Conservation (phyloP, 306 rosid genomes). For the Coriaria nepalensis region DNA sequence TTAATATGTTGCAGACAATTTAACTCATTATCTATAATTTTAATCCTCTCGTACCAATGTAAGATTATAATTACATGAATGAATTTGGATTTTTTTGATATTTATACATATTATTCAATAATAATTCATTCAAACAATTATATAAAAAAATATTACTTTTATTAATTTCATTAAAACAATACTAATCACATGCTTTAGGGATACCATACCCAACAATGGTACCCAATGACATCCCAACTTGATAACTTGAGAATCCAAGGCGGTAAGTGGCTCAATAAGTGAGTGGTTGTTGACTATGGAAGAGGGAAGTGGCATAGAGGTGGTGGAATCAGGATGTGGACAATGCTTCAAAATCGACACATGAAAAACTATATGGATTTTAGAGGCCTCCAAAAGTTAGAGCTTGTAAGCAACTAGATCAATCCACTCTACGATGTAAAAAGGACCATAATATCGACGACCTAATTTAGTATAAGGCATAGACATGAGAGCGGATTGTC, state of each 20-base stretch:
- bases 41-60: too few relatives aligned
- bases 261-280: not conserved
- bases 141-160: too few relatives aligned
- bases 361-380: not conserved
- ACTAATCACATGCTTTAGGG: too few relatives aligned
- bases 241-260: not conserved
- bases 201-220: too few relatives aligned
- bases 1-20: too few relatives aligned
- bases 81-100: too few relatives aligned
- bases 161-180: too few relatives aligned
- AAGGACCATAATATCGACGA: not conserved
- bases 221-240: not conserved
- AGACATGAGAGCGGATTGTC: not conserved
- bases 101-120: too few relatives aligned
- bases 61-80: too few relatives aligned
- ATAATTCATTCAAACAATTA: too few relatives aligned
- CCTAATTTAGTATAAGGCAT: not conserved
- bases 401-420: not conserved
- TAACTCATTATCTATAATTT: too few relatives aligned
- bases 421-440: not conserved
- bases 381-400: not conserved
- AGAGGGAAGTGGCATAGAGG: not conserved
- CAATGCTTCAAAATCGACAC: not conserved
- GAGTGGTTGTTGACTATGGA: not conserved
- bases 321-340: not conserved